Evolutionary conservation across 108 stramenopile species (phyloP).

Genomic region (Nitzschia sp.): DNA sequence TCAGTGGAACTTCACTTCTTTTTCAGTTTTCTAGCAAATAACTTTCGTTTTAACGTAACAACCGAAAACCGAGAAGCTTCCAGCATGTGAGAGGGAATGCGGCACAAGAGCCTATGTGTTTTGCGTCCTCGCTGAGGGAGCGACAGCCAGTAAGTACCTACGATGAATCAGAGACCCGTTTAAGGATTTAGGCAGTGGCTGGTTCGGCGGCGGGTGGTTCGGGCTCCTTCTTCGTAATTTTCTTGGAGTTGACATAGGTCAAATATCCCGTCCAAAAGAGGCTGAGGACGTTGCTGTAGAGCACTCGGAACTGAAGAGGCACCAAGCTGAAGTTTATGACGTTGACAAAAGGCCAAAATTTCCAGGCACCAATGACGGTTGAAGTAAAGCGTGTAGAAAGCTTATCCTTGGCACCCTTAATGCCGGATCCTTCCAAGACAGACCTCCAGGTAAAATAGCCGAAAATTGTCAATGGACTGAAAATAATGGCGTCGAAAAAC

Average conservation of each 20-base stretch:
- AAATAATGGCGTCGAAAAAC: constrained; percentile 28
- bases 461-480: constrained; percentile 14
- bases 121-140: no score
- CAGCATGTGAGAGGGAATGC: no score
- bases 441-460: constrained; percentile 25
- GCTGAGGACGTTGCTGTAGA: constrained; percentile 28
- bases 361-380: constrained; percentile 24
- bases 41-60: no score
- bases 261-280: constrained; percentile 30
- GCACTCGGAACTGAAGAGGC: constrained; percentile 27
- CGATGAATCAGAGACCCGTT: no score
- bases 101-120: no score
- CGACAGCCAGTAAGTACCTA: no score
- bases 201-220: no score
- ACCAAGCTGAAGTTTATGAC: constrained; percentile 25
- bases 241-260: constrained; percentile 32
- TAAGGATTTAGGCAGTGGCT: no score
- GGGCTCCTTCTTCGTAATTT: no score
- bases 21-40: no score
- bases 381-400: constrained; percentile 7
- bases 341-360: constrained; percentile 35
- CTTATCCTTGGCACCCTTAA: constrained; percentile 20
- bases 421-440: constrained; percentile 24
- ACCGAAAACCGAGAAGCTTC: no score
- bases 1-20: no score